Evolutionary conservation across 2,329 filamentous ascomycete species (phyloP).

Genomic region (Sarocladium kiliense): DNA sequence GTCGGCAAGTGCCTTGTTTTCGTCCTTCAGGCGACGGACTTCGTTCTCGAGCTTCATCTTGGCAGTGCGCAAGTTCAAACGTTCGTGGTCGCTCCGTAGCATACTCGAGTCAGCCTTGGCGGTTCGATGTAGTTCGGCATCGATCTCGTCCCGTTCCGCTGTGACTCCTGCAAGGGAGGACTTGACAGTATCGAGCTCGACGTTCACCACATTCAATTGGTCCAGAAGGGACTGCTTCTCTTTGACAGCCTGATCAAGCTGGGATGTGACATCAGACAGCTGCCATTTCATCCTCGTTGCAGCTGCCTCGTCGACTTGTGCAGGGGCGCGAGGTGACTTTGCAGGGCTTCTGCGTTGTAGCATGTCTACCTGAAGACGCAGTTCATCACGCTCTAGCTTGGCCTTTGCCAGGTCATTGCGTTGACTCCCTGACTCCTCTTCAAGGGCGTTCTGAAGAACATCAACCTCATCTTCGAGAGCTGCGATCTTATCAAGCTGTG

Average conservation of each 20-base stretch:
- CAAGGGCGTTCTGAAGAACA: slow-evolving; percentile 49
- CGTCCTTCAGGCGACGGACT: slow-evolving; percentile 58
- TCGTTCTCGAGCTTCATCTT: slow-evolving; percentile 65
- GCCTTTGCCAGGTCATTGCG: slow-evolving; percentile 23
- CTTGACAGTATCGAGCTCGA: slow-evolving; percentile 55
- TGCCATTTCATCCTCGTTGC: slow-evolving; percentile 42
- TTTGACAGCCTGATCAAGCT: slow-evolving; percentile 48
- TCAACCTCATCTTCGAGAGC: slow-evolving; percentile 73
- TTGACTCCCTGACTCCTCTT: slow-evolving; percentile 34
- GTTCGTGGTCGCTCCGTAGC: slow-evolving; percentile 61
- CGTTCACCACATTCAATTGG: slow-evolving; percentile 52
- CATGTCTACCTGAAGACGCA: slow-evolving; percentile 33
- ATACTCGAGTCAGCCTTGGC: slow-evolving; percentile 53
- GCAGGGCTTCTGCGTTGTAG: slow-evolving; percentile 16
- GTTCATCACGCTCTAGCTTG: slow-evolving; percentile 21
- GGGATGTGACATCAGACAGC: slow-evolving; percentile 52
- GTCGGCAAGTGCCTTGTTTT: slow-evolving; percentile 52
- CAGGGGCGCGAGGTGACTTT: slow-evolving; percentile 19
- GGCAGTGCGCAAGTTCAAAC: slow-evolving; percentile 61
- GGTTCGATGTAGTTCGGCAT: slow-evolving; percentile 52
- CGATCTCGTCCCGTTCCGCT: slow-evolving; percentile 63
- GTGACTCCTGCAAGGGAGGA: slow-evolving; percentile 52
- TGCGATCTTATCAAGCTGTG: slow-evolving; percentile 60
- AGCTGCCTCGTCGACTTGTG: neutral
- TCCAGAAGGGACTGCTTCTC: slow-evolving; percentile 63